Conservation (phyloP, 1,284 basidiomycete species). For the Tilletia walkeri region DNA sequence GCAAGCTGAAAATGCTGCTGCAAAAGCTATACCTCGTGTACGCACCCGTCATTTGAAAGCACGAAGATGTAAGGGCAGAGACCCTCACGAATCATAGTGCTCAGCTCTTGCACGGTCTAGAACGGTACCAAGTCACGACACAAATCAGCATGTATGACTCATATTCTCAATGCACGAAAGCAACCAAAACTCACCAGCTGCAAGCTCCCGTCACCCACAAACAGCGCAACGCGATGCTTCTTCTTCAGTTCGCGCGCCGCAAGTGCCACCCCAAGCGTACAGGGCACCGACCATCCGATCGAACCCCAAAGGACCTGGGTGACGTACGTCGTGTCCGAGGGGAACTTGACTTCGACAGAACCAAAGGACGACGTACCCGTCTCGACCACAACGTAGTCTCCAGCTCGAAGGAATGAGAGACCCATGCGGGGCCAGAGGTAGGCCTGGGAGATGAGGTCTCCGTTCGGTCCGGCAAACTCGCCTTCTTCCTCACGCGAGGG, state of each 20-base stretch:
- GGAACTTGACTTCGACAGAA: conserved; percentile 32
- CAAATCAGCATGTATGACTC: background rate
- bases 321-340: conserved; percentile 45
- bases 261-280: conserved; percentile 68
- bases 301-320: conserved; percentile 72
- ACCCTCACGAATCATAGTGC: conserved; percentile 70
- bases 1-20: background rate
- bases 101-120: conserved; percentile 62
- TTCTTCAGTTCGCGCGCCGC: conserved; percentile 69
- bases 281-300: conserved; percentile 81
- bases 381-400: conserved; percentile 45
- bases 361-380: conserved; percentile 46
- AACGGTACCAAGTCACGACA: background rate
- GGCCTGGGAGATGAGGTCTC: conserved; percentile 46
- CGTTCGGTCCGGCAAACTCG: conserved; percentile 14
- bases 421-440: conserved; percentile 79
- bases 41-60: conserved; percentile 76
- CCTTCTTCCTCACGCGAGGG: conserved; percentile 27
- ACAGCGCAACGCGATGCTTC: conserved; percentile 69
- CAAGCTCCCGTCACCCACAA: conserved; percentile 68
- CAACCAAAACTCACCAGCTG: conserved; percentile 52
- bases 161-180: background rate
- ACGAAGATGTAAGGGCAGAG: conserved; percentile 78
- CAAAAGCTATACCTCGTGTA: background rate
- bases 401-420: conserved; percentile 67